Conservation (phyloP, 2,329 filamentous ascomycete genomes). For the Allantophomopsis lycopodina region DNA sequence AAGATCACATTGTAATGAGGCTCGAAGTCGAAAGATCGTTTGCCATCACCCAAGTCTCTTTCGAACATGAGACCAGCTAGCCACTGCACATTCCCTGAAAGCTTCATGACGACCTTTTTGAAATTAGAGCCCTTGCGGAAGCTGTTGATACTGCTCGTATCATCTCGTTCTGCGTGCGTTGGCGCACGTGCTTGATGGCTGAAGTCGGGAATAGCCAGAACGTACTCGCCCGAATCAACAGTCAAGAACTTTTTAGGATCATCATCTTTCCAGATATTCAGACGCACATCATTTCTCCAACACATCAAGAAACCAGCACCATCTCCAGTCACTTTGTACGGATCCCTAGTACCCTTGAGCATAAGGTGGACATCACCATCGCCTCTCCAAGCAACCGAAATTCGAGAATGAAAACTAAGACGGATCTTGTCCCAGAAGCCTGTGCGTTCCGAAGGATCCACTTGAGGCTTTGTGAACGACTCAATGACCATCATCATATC, state of each 20-base stretch:
- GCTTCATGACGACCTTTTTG: conserved; percentile 98
- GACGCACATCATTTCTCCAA: conserved; percentile 87
- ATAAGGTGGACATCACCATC: conserved; percentile 92
- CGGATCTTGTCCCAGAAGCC: conserved; percentile 99
- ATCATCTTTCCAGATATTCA: conserved; percentile 71
- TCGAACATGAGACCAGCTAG: conserved; percentile 87
- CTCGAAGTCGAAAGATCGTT: conserved; percentile 74
- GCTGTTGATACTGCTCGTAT: conserved; percentile 38
- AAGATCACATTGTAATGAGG: conserved; percentile 87
- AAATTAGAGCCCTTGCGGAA: conserved; percentile 68
- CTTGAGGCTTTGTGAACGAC: conserved; percentile 88
- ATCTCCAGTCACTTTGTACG: conserved; percentile 83
- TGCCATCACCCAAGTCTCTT: conserved; percentile 57
- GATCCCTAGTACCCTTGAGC: conserved; percentile 83
- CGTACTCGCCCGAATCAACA: conserved; percentile 88
- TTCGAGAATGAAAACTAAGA: conserved; percentile 82
- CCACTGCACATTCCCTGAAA: conserved; percentile 93
- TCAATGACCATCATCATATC: conserved; percentile 99
- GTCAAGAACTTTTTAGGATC: conserved; percentile 91
- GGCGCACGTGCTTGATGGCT: conserved; percentile 62
- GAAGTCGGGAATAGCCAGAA: conserved; percentile 88
- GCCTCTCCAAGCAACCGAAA: conserved; percentile 83
- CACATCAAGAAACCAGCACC: conserved; percentile 97
- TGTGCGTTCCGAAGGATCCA: conserved; percentile 85
- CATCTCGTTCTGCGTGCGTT: conserved; percentile 9